These are phyloP conservation scores for Coemansia asiatica DNA, from an alignment of 192 early-diverging fungal genomes.

Conservation along the genomic window DNA sequence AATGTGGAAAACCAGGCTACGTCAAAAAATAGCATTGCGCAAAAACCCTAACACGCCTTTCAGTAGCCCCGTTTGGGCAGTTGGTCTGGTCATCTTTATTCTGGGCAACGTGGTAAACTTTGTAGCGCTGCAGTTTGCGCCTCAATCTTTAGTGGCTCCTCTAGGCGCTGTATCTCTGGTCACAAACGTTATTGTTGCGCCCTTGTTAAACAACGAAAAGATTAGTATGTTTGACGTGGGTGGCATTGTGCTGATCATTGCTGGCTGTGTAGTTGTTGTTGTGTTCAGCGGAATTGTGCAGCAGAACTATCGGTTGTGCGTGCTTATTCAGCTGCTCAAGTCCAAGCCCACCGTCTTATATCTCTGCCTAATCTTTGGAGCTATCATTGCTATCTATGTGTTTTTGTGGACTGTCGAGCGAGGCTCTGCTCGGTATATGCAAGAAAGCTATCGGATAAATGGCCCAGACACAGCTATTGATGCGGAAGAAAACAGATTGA, in stretches of 20 bases:
- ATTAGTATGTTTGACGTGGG: slow-evolving; percentile 67
- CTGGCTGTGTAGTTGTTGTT: slow-evolving; percentile 70
- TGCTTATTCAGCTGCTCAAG: slow-evolving; percentile 67
- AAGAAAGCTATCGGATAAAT: slow-evolving; percentile 22
- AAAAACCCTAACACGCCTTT: slow-evolving; percentile 20
- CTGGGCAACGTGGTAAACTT: slow-evolving; percentile 74
- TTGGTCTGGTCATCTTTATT: slow-evolving; percentile 70
- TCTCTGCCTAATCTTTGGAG: slow-evolving; percentile 59
- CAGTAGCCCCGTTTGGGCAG: slow-evolving; percentile 56
- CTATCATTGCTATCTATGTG: slow-evolving; percentile 59
- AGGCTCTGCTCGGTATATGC: slow-evolving; percentile 37
- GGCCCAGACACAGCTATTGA: background rate
- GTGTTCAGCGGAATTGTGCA: slow-evolving; percentile 64
- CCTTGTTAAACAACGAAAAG: slow-evolving; percentile 71
- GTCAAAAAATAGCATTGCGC: background rate
- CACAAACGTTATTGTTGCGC: slow-evolving; percentile 76
- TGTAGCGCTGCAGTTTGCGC: slow-evolving; percentile 74
- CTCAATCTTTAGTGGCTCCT: slow-evolving; percentile 77
- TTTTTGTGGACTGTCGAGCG: slow-evolving; percentile 62
- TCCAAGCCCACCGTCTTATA: slow-evolving; percentile 66
- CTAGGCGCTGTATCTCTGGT: slow-evolving; percentile 79
- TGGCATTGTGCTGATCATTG: slow-evolving; percentile 73
- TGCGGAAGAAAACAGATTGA: background rate
- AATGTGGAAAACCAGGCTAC: background rate
- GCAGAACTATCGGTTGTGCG: slow-evolving; percentile 70